A percentile compares a stretch with the other conserved stretches of the same genome.
Conservation (phyloP, 345 rosid species). For the Aethionema arabicum region DNA sequence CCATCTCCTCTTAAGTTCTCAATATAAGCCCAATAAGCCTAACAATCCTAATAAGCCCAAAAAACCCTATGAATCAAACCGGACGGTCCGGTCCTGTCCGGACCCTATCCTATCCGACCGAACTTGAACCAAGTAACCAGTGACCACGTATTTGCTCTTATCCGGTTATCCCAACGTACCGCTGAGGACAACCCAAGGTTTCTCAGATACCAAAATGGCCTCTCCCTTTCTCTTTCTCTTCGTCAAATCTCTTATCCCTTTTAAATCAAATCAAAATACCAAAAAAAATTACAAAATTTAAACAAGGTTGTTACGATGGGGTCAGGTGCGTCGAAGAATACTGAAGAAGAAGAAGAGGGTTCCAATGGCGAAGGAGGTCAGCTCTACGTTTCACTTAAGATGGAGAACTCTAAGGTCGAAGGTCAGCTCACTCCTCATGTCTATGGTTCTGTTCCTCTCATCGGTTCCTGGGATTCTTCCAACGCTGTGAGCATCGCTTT, state of each 20-base stretch:
- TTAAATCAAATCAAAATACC: conserved; percentile 13
- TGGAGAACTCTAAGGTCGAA: conserved; percentile 79
- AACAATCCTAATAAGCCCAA: neutral
- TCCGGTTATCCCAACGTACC: conserved; percentile 37
- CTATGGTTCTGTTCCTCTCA: conserved; percentile 85
- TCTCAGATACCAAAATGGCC: conserved; percentile 16
- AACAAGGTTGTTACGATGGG: conserved; percentile 58
- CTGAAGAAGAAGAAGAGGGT: conserved; percentile 59
- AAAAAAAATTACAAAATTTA: neutral
- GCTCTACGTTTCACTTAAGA: conserved; percentile 81
- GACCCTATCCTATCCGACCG: neutral
- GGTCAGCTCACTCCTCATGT: conserved; percentile 90
- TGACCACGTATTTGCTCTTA: conserved; percentile 38
- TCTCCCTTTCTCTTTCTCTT: conserved; percentile 32
- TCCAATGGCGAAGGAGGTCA: conserved; percentile 77
- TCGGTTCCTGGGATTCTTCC: conserved; percentile 95
- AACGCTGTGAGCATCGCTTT: conserved; percentile 58
- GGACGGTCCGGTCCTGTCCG: neutral
- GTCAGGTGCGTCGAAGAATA: conserved; percentile 60
- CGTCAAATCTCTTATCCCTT: conserved; percentile 37
- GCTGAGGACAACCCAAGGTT: conserved; percentile 20
- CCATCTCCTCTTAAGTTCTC: no score
- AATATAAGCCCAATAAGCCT: no score
- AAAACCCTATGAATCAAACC: neutral
- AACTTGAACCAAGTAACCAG: conserved; percentile 22